A percentile compares a stretch with the other conserved stretches of the same genome.
Conservation (phyloP, 192 early-diverging fungal species). For the Entomortierella lignicola region DNA sequence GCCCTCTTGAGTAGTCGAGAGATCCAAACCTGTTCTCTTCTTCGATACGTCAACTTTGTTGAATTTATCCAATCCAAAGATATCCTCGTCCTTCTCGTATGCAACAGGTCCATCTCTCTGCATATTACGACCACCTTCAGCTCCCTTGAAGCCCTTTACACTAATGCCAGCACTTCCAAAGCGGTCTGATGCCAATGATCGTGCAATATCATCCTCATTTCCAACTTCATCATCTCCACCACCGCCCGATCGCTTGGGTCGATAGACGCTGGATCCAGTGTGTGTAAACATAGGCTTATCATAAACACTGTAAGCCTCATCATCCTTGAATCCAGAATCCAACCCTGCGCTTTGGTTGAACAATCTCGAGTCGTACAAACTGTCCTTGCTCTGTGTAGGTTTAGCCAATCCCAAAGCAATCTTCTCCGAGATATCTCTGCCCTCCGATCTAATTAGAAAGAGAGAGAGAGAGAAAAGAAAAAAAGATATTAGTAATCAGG, state of each 20-base stretch:
- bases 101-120: constrained; percentile 87
- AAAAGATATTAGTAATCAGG: constrained; percentile 14
- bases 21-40: constrained; percentile 42
- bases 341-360: constrained; percentile 94
- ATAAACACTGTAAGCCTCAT: constrained; percentile 93
- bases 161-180: constrained; percentile 64
- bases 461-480: neutral
- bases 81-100: constrained; percentile 93
- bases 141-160: constrained; percentile 75
- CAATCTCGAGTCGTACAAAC: constrained; percentile 93
- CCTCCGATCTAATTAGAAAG: constrained; percentile 66
- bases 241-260: constrained; percentile 70
- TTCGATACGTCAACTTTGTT: constrained; percentile 42
- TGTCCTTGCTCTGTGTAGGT: constrained; percentile 88
- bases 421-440: constrained; percentile 98
- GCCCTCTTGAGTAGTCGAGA: constrained; percentile 29
- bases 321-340: constrained; percentile 87
- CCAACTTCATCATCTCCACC: constrained; percentile 76
- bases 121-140: constrained; percentile 66
- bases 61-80: constrained; percentile 94
- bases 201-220: constrained; percentile 74
- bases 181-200: constrained; percentile 73
- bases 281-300: constrained; percentile 94
- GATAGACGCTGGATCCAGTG: constrained; percentile 79
- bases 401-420: constrained; percentile 97